A percentile compares a stretch with the other conserved stretches of the same genome.
These are phyloP conservation scores for Carpinus fangiana DNA, from an alignment of 306 rosid species.

Conservation along the genomic window DNA sequence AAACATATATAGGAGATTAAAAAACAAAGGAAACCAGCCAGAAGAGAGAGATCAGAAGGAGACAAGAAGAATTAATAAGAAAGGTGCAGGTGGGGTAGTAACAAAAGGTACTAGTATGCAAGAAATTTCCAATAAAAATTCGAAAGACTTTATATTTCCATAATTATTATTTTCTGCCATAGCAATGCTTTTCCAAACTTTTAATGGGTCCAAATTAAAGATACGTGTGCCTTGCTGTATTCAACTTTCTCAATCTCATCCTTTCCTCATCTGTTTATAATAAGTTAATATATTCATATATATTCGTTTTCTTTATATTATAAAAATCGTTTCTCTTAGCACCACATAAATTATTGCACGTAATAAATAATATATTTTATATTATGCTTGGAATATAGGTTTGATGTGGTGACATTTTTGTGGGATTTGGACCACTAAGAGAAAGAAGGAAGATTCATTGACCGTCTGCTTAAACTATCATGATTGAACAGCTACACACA, in stretches of 20 bases:
- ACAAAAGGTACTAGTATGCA: conserved; percentile 3
- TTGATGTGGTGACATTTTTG: conserved; percentile 16
- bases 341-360: conserved; percentile 13
- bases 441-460: conserved; percentile 22
- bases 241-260: conserved; percentile 27
- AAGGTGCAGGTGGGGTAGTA: conserved; percentile 10
- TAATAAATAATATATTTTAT: background rate
- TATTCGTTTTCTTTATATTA: conserved; percentile 28
- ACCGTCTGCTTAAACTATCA: background rate
- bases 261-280: background rate
- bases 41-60: background rate
- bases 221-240: conserved; percentile 46
- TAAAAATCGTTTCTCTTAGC: conserved; percentile 3
- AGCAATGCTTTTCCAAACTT: conserved; percentile 26
- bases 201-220: conserved; percentile 46
- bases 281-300: conserved; percentile 3
- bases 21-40: background rate
- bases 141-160: background rate
- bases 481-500: background rate
- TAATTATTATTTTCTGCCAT: conserved; percentile 14
- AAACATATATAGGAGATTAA: conserved; percentile 3
- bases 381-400: conserved; percentile 27
- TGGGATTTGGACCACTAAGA: conserved; percentile 32
- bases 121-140: conserved; percentile 17
- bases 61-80: conserved; percentile 3